Evolutionary conservation across 2,329 filamentous ascomycete genomes (phyloP), one percentile per base, ranked within the genome.

Genomic region (Cladosporium sp.): DNA sequence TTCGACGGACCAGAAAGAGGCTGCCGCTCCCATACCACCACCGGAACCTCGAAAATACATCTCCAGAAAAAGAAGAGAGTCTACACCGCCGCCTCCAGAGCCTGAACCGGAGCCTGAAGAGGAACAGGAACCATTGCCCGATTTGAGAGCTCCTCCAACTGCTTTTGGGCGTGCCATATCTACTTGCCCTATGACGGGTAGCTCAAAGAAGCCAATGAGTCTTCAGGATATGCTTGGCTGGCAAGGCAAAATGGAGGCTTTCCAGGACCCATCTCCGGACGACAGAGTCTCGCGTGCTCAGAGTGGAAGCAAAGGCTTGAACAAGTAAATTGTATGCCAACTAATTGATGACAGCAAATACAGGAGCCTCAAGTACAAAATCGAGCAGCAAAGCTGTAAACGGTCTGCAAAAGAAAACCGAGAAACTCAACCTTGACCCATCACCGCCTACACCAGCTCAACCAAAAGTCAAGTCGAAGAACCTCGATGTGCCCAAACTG

Each of bases 401-500:
- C 60, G 63, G 57, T 5, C 47, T 71, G 28, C 61, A 59, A 28
- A 68, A 67, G 62, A 68, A 67, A 56, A 67, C 68, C 3, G 66
- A 66, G 51, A 62, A 60, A 22, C 52, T 70, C n/a, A 68, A 66
- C 45, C 60, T 70, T 10, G 64, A 66, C 25, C 42, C 60, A 8
- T 44, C 59, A 39, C 37, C 63, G 8, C 19, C 60, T 19, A 15
- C 61, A 22, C 57, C 66, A 34, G 4, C 60, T 13, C 61, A 60
- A 35, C 59, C 65, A 1, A 82, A 78, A 53, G 73, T 83, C 66
- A 85, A 81, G 67, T 83, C 80, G 70, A 96, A 95, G 71, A 92
- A 94, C 56, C 74, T 97, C 19, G 84, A 97, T 71, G 92, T 97
- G 19, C 62, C 65, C 8, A 66, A 63, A 39, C 20, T 70, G 2